phyloP scores from a whole-genome alignment of 805 yeast genomes.

The Candida oleophila region DNA sequence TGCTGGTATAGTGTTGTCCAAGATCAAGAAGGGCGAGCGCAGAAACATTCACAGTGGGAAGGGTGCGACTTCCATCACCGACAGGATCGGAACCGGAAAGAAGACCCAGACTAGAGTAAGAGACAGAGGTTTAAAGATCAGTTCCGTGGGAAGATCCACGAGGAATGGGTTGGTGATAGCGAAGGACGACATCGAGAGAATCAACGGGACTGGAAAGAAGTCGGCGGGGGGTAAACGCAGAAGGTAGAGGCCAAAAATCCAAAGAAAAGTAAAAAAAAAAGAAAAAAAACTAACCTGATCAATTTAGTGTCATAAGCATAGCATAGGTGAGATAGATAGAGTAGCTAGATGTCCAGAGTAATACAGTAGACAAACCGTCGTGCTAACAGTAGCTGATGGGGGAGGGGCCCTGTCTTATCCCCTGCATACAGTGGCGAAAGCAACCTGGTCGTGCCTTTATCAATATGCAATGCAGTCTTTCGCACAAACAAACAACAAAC shows the following conservation, averaged over 20 bases:
- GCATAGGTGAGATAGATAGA: too few species aligned
- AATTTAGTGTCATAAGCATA: too few species aligned
- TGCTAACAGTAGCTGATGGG: too few species aligned
- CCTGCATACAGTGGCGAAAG: too few species aligned
- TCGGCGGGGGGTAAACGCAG: constrained; percentile 9
- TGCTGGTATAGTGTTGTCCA: constrained; percentile 86
- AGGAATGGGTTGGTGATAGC: constrained; percentile 75
- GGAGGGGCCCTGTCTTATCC: too few species aligned
- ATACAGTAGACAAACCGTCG: too few species aligned
- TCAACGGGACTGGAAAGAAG: constrained; percentile 18
- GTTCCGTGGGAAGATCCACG: constrained; percentile 74
- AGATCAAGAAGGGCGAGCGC: constrained; percentile 63
- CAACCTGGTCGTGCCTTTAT: background rate
- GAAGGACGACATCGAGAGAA: constrained; percentile 59
- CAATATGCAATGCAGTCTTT: background rate
- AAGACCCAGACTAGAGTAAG: constrained; percentile 45
- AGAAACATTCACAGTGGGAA: constrained; percentile 55
- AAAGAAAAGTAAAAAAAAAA: background rate
- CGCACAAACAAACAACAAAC: background rate
- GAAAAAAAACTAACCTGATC: background rate
- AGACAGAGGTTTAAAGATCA: constrained; percentile 77
- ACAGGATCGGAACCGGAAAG: constrained; percentile 49
- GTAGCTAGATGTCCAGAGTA: too few species aligned
- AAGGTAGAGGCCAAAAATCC: constrained; percentile 1
- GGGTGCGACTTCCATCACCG: constrained; percentile 51